Percentiles rank a stretch among this genome's conserved stretches.
Conservation (phyloP, 2,329 filamentous ascomycete species). For the Botrytis tulipae region DNA sequence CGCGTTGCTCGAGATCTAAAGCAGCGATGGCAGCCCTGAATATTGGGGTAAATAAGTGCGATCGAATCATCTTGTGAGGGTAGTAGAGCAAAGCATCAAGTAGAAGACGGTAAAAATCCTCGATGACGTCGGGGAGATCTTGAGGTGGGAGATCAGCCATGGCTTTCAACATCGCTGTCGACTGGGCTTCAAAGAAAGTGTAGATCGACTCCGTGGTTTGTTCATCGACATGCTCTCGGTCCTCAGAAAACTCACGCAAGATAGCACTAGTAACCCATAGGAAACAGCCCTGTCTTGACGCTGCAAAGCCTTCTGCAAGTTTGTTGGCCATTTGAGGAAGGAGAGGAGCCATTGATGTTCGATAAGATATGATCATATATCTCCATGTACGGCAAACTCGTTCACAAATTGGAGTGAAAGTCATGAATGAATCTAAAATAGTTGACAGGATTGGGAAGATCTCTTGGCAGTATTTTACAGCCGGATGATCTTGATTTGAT, state of each 20-base stretch:
- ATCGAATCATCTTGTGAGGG: slow-evolving; percentile 77
- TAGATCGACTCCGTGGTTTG: slow-evolving; percentile 86
- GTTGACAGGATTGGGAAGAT: slow-evolving; percentile 85
- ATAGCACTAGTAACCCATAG: slow-evolving; percentile 98
- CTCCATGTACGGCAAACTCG: slow-evolving; percentile 93
- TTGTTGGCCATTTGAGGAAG: slow-evolving; percentile 85
- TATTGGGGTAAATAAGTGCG: slow-evolving; percentile 74
- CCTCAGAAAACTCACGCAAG: slow-evolving; percentile 90
- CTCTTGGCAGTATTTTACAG: slow-evolving; percentile 94
- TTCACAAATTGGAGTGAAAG: slow-evolving; percentile 86
- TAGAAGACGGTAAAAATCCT: slow-evolving; percentile 85
- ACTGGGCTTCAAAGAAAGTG: slow-evolving; percentile 91
- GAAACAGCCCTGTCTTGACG: slow-evolving; percentile 91
- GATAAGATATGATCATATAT: slow-evolving; percentile 94
- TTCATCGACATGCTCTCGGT: slow-evolving; percentile 78
- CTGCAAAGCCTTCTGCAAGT: slow-evolving; percentile 78
- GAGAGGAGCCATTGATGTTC: slow-evolving; percentile 82
- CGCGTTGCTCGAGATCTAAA: slow-evolving; percentile 83
- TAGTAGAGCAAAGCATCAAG: slow-evolving; percentile 93
- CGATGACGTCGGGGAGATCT: slow-evolving; percentile 59
- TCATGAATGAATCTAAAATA: slow-evolving; percentile 82
- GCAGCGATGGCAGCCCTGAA: slow-evolving; percentile 85
- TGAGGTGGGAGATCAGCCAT: slow-evolving; percentile 74
- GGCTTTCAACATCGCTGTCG: slow-evolving; percentile 82
- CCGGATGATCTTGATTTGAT: slow-evolving; percentile 74